A percentile compares a stretch with the other conserved stretches of the same genome.
phyloP scores from a whole-genome alignment of 2,329 filamentous ascomycete species.

The Aspergillus pseudoglaucus region DNA sequence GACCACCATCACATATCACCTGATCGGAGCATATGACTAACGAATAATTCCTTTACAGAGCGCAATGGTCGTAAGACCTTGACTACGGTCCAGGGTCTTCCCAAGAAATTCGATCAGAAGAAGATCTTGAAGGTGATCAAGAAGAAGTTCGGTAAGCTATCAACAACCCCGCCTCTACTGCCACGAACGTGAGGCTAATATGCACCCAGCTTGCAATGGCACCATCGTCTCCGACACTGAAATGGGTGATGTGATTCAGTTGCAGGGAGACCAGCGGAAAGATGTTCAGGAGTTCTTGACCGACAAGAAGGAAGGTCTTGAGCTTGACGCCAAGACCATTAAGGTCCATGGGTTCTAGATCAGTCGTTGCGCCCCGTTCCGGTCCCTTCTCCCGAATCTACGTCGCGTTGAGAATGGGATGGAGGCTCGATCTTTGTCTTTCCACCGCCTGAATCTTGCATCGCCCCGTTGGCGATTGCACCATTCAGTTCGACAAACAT shows the following conservation, averaged over 20 bases:
- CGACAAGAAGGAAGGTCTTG: slow-evolving; percentile 91
- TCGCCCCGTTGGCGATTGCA: slow-evolving; percentile 13
- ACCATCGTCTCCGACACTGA: slow-evolving; percentile 93
- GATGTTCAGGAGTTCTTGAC: slow-evolving; percentile 96
- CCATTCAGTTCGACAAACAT: slow-evolving; percentile 11
- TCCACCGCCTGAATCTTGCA: slow-evolving; percentile 18
- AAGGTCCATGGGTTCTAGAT: slow-evolving; percentile 60
- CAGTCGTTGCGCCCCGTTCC: slow-evolving; percentile 36
- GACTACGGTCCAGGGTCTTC: slow-evolving; percentile 98
- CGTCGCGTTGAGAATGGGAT: slow-evolving; percentile 31
- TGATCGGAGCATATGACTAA: slow-evolving; percentile 12
- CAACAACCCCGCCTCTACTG: not conserved
- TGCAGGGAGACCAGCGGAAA: slow-evolving; percentile 98
- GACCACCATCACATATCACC: not conserved
- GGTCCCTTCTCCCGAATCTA: slow-evolving; percentile 38
- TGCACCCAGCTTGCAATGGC: slow-evolving; percentile 84
- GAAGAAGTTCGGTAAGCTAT: slow-evolving; percentile 83
- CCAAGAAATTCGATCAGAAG: slow-evolving; percentile 98
- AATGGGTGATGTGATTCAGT: slow-evolving; percentile 99
- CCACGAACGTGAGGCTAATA: slow-evolving; percentile 13
- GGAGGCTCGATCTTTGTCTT: slow-evolving; percentile 24
- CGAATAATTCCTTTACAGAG: slow-evolving; percentile 52
- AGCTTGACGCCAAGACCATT: slow-evolving; percentile 92
- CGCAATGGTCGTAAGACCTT: slow-evolving; percentile 99
- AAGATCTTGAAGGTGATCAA: slow-evolving; percentile 99